phyloP scores from a whole-genome alignment of 129 eudicot genomes.

The Pseudognaphalium luteoalbum region DNA sequence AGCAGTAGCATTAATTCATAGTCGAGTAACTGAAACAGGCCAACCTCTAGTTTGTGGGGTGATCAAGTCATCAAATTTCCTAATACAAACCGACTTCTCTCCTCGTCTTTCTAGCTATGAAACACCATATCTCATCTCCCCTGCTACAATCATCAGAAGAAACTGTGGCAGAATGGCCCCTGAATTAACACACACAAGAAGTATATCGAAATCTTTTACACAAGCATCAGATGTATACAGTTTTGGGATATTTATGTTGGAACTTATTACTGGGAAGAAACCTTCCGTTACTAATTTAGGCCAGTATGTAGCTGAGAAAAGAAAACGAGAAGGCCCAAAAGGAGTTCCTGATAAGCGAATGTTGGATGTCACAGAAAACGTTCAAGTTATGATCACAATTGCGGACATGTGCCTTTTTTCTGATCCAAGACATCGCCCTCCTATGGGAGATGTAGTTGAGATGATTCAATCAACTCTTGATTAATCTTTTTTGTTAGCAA shows the following conservation, averaged over 20 bases:
- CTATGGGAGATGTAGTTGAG: slow-evolving; percentile 40
- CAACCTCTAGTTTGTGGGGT: slow-evolving; percentile 46
- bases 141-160: slow-evolving; percentile 40
- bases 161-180: slow-evolving; percentile 53
- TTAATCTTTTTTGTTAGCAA: background rate
- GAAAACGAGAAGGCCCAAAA: slow-evolving; percentile 35
- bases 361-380: slow-evolving; percentile 31
- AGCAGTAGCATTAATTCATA: slow-evolving; percentile 46
- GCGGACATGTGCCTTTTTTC: slow-evolving; percentile 37
- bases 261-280: slow-evolving; percentile 49
- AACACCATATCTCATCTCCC: slow-evolving; percentile 21
- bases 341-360: slow-evolving; percentile 47
- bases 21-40: slow-evolving; percentile 39
- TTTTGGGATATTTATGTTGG: slow-evolving; percentile 47
- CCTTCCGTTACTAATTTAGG: slow-evolving; percentile 51
- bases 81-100: slow-evolving; percentile 37
- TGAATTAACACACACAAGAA: slow-evolving; percentile 44
- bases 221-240: slow-evolving; percentile 46
- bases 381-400: slow-evolving; percentile 28
- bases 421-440: slow-evolving; percentile 42
- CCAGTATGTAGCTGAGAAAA: slow-evolving; percentile 44
- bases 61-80: slow-evolving; percentile 48
- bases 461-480: slow-evolving; percentile 39
- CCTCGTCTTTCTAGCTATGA: slow-evolving; percentile 52
- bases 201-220: slow-evolving; percentile 33